Evolutionary conservation across 192 early-diverging fungal species (phyloP).

Genomic region (Umbelopsis ramanniana): DNA sequence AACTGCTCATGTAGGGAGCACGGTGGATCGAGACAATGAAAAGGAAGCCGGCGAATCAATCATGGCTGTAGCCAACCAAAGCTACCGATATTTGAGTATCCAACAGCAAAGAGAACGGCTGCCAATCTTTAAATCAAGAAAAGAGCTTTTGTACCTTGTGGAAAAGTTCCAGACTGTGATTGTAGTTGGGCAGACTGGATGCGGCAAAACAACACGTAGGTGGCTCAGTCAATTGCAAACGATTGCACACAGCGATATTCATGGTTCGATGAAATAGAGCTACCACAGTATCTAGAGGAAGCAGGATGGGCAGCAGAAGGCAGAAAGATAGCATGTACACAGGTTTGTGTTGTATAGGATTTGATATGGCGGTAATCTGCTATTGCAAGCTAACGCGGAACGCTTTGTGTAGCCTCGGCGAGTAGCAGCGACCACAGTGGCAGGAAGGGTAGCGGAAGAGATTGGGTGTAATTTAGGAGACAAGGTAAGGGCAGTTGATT

Average conservation of each 20-base stretch:
- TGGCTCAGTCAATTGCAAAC: not conserved
- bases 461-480: constrained; percentile 66
- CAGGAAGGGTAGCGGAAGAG: constrained; percentile 78
- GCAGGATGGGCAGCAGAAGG: constrained; percentile 70
- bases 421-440: constrained; percentile 74
- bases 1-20: constrained; percentile 48
- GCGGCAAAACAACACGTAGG: constrained; percentile 83
- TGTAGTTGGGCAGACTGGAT: constrained; percentile 80
- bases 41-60: constrained; percentile 59
- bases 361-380: constrained; percentile 33
- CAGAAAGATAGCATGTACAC: constrained; percentile 73
- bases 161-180: constrained; percentile 72
- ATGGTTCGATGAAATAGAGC: constrained; percentile 43
- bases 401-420: constrained; percentile 56
- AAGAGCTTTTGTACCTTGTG: constrained; percentile 66
- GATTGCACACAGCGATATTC: not conserved
- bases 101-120: constrained; percentile 81
- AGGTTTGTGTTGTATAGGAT: constrained; percentile 46
- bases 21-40: constrained; percentile 64
- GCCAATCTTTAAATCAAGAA: constrained; percentile 86
- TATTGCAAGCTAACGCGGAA: constrained; percentile 30
- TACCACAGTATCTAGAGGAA: constrained; percentile 81
- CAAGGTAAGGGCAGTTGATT: constrained; percentile 42
- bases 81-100: constrained; percentile 68
- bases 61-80: constrained; percentile 47